Evolutionary conservation across 805 yeast species (phyloP), one percentile per base, ranked within the genome.

Genomic region (Yamadazyma ubonensis): DNA sequence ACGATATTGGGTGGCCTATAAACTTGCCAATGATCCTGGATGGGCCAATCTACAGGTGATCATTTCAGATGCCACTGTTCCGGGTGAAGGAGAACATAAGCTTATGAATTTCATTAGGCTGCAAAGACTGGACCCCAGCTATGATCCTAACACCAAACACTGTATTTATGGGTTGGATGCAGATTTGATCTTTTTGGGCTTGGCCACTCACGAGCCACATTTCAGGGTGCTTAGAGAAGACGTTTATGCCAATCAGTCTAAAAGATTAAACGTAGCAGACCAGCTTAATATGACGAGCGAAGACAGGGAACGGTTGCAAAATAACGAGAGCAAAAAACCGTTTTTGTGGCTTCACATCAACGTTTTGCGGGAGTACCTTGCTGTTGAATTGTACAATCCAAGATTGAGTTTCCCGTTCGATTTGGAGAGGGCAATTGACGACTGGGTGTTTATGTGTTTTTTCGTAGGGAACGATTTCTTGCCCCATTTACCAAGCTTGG

Each of bases 1-100:
- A 47, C 71, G 93, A 45, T 93, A 88, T 60, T 93, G 97, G 96
- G 87, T 86, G 6, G 87, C 95, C 3, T 87, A 85, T 61, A 93
- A 93, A 59, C 69, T 93, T 26, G 75, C 88, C 26, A 76, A 76
- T 7, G 99, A 93, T 56, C 95, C 96, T 2, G 96, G 95, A 23
- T 93, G 99, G 99, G 81, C 81, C 32, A 75, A 83, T 43, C 65
- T 91, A 34, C 93, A 93, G 61, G 89, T 93, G 5, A 85, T 93
- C 17, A 83, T 93, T 33, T 84, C 95, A 54, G 99, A 91, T 59
- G 96, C 96, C 21, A 82, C 95, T 0, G 98, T 91, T 10, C 99
- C 99, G 1, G 99, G 99, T 46, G 99, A 93, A 73, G 99, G 99
- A 58, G 99, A 93, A 63, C 99, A 93, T 68, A 93, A 93, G 61